A percentile compares a stretch with the other conserved stretches of the same genome.
These are phyloP conservation scores for Rehmannia glutinosa DNA, from an alignment of 257 asterid genomes.

Conservation along the genomic window DNA sequence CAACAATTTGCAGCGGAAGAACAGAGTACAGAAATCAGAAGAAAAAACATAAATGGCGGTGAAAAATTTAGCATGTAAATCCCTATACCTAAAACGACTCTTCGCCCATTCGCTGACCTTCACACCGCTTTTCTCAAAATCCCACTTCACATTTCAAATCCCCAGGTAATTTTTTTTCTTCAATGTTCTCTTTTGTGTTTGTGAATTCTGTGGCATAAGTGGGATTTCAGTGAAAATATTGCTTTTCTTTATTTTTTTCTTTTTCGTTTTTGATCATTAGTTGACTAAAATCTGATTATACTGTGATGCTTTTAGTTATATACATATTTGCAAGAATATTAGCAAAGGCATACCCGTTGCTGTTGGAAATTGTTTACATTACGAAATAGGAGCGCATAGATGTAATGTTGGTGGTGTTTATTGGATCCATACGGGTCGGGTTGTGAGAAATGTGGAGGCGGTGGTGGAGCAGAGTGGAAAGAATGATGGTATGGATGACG, in stretches of 20 bases:
- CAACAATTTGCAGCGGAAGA: slow-evolving; percentile 8
- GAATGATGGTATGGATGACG: slow-evolving; percentile 19
- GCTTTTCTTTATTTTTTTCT: neutral
- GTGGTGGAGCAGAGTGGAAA: slow-evolving; percentile 31
- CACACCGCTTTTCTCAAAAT: slow-evolving; percentile 11
- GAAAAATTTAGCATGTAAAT: slow-evolving; percentile 37
- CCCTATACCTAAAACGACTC: slow-evolving; percentile 29
- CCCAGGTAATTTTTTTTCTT: slow-evolving; percentile 33
- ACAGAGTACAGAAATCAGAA: neutral
- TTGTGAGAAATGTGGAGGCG: slow-evolving; percentile 27
- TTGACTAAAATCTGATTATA: slow-evolving; percentile 11
- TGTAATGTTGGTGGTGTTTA: slow-evolving; percentile 30
- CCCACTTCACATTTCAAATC: slow-evolving; percentile 21
- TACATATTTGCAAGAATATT: slow-evolving; percentile 31
- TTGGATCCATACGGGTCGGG: slow-evolving; percentile 44
- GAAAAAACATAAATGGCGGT: slow-evolving; percentile 32
- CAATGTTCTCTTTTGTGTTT: neutral
- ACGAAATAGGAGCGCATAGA: slow-evolving; percentile 17
- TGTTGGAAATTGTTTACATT: slow-evolving; percentile 18
- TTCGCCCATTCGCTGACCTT: slow-evolving; percentile 10
- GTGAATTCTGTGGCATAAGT: neutral
- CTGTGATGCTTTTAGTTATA: slow-evolving; percentile 28
- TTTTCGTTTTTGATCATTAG: neutral
- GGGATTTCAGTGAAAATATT: neutral
- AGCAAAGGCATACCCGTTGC: slow-evolving; percentile 19